phyloP scores from a whole-genome alignment of 2,329 filamentous ascomycete genomes.

The Fusarium metavorans region DNA sequence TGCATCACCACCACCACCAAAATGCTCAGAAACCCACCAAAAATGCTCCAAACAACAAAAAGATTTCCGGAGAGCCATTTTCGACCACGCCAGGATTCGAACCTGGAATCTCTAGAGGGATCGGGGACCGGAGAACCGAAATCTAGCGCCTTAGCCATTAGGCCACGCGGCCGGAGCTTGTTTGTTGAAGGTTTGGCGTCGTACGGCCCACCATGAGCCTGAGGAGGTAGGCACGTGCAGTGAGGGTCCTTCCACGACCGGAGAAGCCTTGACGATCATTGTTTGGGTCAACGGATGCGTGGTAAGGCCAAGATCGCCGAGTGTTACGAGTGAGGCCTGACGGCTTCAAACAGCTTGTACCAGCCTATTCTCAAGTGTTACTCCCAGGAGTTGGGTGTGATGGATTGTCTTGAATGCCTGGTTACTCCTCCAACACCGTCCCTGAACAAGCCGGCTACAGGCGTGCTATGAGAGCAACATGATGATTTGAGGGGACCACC shows the following conservation, averaged over 20 bases:
- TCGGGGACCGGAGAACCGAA: slow-evolving; percentile 43
- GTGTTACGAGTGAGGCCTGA: neutral
- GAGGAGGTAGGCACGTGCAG: neutral
- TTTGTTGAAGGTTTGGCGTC: neutral
- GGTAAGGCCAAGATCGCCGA: neutral
- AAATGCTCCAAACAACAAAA: neutral
- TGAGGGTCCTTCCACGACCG: neutral
- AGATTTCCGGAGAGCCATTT: neutral
- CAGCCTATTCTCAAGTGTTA: neutral
- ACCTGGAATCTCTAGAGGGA: slow-evolving; percentile 52
- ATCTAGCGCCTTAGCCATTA: slow-evolving; percentile 54
- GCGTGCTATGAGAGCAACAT: neutral
- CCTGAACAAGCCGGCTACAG: neutral
- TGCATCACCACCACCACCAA: neutral
- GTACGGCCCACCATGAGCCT: neutral
- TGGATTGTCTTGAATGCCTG: neutral
- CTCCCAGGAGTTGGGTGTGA: neutral
- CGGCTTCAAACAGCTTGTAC: neutral
- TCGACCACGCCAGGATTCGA: slow-evolving; percentile 53
- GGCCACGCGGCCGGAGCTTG: slow-evolving; percentile 48
- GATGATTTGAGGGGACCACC: neutral
- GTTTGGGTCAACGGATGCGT: neutral
- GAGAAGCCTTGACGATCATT: neutral
- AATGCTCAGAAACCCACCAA: neutral
- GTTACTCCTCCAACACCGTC: neutral